A percentile compares a stretch with the other conserved stretches of the same genome.
These are phyloP conservation scores for Ophiostoma pallidulum DNA, from an alignment of 2,329 filamentous ascomycete genomes.

Conservation along the genomic window DNA sequence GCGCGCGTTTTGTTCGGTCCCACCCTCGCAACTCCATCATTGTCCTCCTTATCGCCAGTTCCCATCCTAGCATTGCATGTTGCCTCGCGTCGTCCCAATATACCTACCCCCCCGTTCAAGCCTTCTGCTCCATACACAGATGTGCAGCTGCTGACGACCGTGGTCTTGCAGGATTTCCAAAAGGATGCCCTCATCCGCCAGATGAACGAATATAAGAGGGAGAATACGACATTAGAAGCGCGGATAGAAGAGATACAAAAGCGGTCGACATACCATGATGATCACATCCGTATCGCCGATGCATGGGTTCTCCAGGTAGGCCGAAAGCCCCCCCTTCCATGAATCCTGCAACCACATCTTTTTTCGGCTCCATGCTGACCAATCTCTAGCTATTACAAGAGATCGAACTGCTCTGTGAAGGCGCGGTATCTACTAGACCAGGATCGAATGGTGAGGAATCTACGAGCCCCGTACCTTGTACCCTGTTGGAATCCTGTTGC, in stretches of 20 bases:
- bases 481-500: neutral
- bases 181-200: slow-evolving; percentile 96
- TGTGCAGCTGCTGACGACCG: slow-evolving; percentile 20
- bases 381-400: slow-evolving; percentile 50
- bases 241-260: slow-evolving; percentile 74
- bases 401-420: slow-evolving; percentile 48
- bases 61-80: neutral
- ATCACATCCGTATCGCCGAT: slow-evolving; percentile 84
- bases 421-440: slow-evolving; percentile 34
- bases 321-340: slow-evolving; percentile 10
- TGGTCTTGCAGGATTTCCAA: slow-evolving; percentile 61
- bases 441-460: slow-evolving; percentile 33
- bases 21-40: too few relatives aligned
- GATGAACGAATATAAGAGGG: slow-evolving; percentile 96
- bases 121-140: too few relatives aligned
- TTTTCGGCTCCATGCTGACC: neutral
- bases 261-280: slow-evolving; percentile 73
- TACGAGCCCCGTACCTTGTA: too few relatives aligned
- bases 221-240: slow-evolving; percentile 70
- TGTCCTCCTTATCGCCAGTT: too few relatives aligned
- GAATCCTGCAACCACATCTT: neutral
- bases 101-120: neutral
- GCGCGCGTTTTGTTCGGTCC: too few relatives aligned
- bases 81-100: neutral
- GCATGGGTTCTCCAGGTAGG: slow-evolving; percentile 85